Conservation (phyloP, 2,329 filamentous ascomycete genomes). For the Fonsecaea monophora region DNA sequence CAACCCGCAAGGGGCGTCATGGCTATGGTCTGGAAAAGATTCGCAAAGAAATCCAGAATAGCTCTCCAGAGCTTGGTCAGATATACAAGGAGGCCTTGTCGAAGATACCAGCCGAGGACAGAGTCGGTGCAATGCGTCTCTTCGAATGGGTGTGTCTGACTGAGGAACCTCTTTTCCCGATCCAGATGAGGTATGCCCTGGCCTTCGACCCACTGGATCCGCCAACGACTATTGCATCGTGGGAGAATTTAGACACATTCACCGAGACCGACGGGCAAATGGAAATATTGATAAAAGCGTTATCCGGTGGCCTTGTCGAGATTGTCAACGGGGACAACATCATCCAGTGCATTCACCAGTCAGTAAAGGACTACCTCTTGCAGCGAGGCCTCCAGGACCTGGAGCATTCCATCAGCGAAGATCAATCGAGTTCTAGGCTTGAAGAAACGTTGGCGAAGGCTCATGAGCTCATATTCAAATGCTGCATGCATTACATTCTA, state of each 20-base stretch:
- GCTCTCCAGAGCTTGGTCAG: conserved; percentile 11
- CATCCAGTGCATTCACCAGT: conserved; percentile 18
- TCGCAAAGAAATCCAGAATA: conserved; percentile 13
- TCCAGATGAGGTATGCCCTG: conserved; percentile 12
- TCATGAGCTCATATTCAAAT: conserved; percentile 14
- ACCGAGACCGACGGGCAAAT: conserved; percentile 3
- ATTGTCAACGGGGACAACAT: background rate
- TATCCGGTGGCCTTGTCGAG: conserved; percentile 17
- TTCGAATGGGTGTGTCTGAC: conserved; percentile 11
- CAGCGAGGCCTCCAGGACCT: conserved; percentile 12
- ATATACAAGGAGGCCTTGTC: conserved; percentile 10
- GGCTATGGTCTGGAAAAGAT: conserved; percentile 8
- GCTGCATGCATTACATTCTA: conserved; percentile 16
- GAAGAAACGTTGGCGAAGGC: background rate
- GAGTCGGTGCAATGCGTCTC: conserved; percentile 1
- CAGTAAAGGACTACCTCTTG: conserved; percentile 17
- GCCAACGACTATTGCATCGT: background rate
- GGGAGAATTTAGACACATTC: conserved; percentile 4
- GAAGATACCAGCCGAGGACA: conserved; percentile 2
- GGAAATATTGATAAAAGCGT: conserved; percentile 5
- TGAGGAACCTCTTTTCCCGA: conserved; percentile 9
- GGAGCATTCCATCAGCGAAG: conserved; percentile 8
- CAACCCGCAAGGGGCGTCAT: background rate
- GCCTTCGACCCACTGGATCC: conserved; percentile 1
- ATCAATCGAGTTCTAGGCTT: background rate